Base-by-base conservation (phyloP, 208 protist species). In the Blechomonas ayalai region DNA sequence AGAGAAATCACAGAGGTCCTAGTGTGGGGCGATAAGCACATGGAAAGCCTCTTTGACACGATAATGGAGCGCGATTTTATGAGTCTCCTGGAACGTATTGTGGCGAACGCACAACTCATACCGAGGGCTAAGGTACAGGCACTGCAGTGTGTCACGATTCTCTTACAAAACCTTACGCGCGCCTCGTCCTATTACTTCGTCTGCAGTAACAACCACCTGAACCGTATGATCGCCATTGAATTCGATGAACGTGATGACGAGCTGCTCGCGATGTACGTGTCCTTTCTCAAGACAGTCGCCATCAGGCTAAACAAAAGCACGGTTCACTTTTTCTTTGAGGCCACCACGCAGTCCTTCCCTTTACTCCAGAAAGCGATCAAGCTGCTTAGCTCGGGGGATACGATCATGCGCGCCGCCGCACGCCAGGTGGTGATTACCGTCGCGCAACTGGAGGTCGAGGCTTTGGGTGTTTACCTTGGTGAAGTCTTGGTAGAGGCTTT, bases 131-230 rank as follows among this genome's bases (percentile, higher is more conserved):
- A 90, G 49, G 56, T 81, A n/a, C 66, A 88, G 37, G 61, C 61
- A 2, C 37, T 91, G 28, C 69, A 81, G 45, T 83, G 61, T 39
- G 60, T 95, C 5, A 85, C 80, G 2, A 51, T 92, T 36, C 38
- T 95, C 22, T 53, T 95, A 33, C 79, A 90, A 41, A 91, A 91
- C 39, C 44, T 95, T 0, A 74, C 60, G 0, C 61, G 73, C 9
- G 41, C 59, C 26, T 63, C 67, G 5, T 90, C 79, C 8, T 45
- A 88, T 10, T 92, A 82, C 44, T 78, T 78, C 35, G 22, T 91
- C 6, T 90, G 80, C 63, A 90, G 79, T 58, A 89, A 90, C 59
- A 86, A 92, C 44, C 82, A 85, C 53, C 59, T 95, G 25, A 95
- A 95, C 39, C 66, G 72, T 25, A 85, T 95, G 49, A 83, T 95